Conservation (phyloP, 495 filamentous ascomycete genomes). For the Entonaema liquescens region DNA sequence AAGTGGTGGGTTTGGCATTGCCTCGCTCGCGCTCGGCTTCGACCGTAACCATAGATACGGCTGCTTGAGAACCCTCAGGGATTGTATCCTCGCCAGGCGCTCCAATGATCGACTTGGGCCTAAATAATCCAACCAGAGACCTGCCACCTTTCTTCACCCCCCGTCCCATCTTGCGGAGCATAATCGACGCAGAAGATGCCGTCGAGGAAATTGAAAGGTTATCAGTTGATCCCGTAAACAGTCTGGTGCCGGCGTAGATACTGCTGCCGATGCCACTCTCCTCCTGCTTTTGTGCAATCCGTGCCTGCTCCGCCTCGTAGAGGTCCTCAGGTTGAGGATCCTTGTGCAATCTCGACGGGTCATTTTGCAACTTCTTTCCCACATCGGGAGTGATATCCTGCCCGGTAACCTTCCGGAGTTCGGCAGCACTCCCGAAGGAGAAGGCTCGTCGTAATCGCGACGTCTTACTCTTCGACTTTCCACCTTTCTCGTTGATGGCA, state of each 20-base stretch:
- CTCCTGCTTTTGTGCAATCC: constrained; percentile 91
- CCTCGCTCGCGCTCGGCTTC: constrained; percentile 91
- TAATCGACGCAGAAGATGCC: constrained; percentile 96
- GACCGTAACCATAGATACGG: constrained; percentile 93
- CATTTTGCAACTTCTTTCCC: constrained; percentile 59
- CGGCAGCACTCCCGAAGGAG: constrained; percentile 95
- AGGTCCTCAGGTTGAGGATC: constrained; percentile 76
- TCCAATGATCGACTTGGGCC: constrained; percentile 90
- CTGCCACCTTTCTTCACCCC: constrained; percentile 92
- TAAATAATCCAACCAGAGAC: constrained; percentile 92
- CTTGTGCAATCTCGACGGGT: constrained; percentile 73
- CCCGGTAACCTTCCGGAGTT: constrained; percentile 76
- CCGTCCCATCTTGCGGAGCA: constrained; percentile 99
- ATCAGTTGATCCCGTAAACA: constrained; percentile 93
- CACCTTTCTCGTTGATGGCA: constrained; percentile 77
- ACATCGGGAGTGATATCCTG: constrained; percentile 64
- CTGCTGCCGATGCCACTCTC: constrained; percentile 88
- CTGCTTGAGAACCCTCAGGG: constrained; percentile 73
- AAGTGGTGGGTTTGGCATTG: constrained; percentile 78
- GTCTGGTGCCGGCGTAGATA: constrained; percentile 89
- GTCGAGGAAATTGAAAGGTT: constrained; percentile 97
- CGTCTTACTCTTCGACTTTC: constrained; percentile 78
- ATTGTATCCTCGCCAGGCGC: constrained; percentile 72
- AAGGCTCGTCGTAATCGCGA: constrained; percentile 91
- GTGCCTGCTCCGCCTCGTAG: constrained; percentile 77